phyloP scores from a whole-genome alignment of 441 rosid genomes.

The Populus hybrid region DNA sequence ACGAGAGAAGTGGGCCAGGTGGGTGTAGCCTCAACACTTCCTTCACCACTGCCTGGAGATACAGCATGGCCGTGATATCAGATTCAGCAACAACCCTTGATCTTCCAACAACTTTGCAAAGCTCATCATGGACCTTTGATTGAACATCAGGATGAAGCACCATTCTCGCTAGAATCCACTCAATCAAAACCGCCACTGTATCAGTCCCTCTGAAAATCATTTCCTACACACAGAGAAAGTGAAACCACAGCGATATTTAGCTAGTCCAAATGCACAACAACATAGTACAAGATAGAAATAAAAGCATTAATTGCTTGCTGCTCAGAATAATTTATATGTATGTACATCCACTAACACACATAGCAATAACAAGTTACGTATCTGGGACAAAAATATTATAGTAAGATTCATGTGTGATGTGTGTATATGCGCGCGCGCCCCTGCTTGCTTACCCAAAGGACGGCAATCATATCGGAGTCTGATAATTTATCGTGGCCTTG shows the following conservation, averaged over 20 bases:
- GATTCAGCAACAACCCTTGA: conserved; percentile 49
- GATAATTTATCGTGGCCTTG: conserved; percentile 51
- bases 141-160: conserved; percentile 47
- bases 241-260: neutral
- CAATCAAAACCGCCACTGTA: conserved; percentile 58
- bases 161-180: conserved; percentile 62
- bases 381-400: neutral
- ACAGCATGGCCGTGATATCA: conserved; percentile 48
- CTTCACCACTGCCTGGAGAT: conserved; percentile 66
- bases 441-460: conserved; percentile 67
- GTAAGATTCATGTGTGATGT: neutral
- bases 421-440: neutral
- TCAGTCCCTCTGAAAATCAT: conserved; percentile 72
- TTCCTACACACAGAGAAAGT: conserved; percentile 31
- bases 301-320: neutral
- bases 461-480: conserved; percentile 74
- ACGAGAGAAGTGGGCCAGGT: conserved; percentile 60
- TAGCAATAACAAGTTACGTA: neutral
- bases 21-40: conserved; percentile 76
- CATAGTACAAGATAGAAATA: neutral
- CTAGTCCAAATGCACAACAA: neutral
- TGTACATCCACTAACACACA: neutral
- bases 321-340: neutral
- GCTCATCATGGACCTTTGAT: conserved; percentile 49
- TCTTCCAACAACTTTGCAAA: conserved; percentile 59